Base-by-base conservation (phyloP, 306 rosid species). In the Sesbania bispinosa region DNA sequence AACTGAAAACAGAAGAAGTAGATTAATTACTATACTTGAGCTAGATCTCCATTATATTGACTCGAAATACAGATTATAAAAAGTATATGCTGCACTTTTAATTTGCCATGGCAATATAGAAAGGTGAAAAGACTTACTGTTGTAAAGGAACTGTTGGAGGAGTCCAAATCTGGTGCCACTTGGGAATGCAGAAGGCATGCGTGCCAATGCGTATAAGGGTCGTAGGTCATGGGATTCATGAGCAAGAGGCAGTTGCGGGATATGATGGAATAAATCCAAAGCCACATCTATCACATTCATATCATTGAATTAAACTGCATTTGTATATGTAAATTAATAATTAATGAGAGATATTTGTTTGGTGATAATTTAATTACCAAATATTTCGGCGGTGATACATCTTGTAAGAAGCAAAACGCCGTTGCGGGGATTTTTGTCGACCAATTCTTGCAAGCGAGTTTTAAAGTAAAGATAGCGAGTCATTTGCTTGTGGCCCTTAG, bases 371-470 rank as follows among this genome's bases (percentile, higher is more conserved):
- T n/a, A n/a, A n/a, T n/a, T 16, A 64, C 79, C 59, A 63, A 75
- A 75, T 52, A 75, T 53, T 29, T 53, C 66, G 2, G 58, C 79
- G 4, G 6, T 13, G n/a, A 75, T 41, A 3, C 79, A 75, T 8
- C 58, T 26, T 5, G 43, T 15, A 1, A 75, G 10, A 18, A 75
- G 73, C 47, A 52, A 16, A 16, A 11, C 46, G 6, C 5, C 5
- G 2, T 16, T 26, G 23, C 1, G 16, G 5, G 0, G 24, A 10
- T 18, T 5, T 3, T 1, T n/a, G 2, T 1, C 1, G 0, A 1
- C 0, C 3, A 74, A 6, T 2, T 1, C 0, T 5, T 15, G 0
- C 35, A 0, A 0, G 2, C 3, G 23, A 11, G 57, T 63, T 38
- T 10, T 11, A 0, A 0, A 0, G 7, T 0, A 62, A 2, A 74